Evolutionary conservation across 2,329 filamentous ascomycete species (phyloP), one percentile per base, ranked within the genome.

Genomic region (Monilinia vaccinii-corymbosi): DNA sequence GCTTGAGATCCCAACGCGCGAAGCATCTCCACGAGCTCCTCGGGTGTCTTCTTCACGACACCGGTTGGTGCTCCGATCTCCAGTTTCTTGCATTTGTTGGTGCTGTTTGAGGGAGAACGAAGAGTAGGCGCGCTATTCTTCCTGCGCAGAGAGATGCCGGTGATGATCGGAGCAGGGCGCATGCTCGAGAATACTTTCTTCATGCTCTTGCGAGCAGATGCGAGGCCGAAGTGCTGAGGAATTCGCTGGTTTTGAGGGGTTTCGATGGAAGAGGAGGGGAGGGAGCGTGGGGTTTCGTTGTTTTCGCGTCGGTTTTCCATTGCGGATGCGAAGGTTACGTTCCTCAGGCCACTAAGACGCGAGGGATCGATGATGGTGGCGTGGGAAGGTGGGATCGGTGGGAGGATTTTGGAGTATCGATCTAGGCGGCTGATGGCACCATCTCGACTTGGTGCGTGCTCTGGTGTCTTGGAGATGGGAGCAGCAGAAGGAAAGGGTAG

Each of bases 371-470:
- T 14, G 2, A 32, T 21, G 1, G 4, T 8, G 11, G 36, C 6
- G 25, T 3, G 49, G 13, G 16, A 10, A 31, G 28, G 38, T 7
- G 25, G 38, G 5, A 25, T 16, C 3, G 25, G 13, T 25, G 34
- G 21, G 1, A 55, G 1, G 1, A 44, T 21, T 11, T n/a, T 28
- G 11, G 51, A 55, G 28, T 55, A 55, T 1, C 38, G 51, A 34
- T 55, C 51, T 23, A 21, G 2, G 25, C 38, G 51, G 6, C 51
- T 55, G n/a, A 55, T 44, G 13, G 51, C 51, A 13, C 51, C 51
- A 16, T 55, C n/a, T 21, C 51, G 28, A 5, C 32, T 32, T 2
- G n/a, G 2, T 23, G n/a, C 1, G 3, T 23, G 4, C 45, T 55
- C 8, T 21, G n/a, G 25, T 2, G 1, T 0, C 5, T 31, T 3